A percentile compares a stretch with the other conserved stretches of the same genome.
Conservation (phyloP, 257 asterid species). For the Lycium barbarum region DNA sequence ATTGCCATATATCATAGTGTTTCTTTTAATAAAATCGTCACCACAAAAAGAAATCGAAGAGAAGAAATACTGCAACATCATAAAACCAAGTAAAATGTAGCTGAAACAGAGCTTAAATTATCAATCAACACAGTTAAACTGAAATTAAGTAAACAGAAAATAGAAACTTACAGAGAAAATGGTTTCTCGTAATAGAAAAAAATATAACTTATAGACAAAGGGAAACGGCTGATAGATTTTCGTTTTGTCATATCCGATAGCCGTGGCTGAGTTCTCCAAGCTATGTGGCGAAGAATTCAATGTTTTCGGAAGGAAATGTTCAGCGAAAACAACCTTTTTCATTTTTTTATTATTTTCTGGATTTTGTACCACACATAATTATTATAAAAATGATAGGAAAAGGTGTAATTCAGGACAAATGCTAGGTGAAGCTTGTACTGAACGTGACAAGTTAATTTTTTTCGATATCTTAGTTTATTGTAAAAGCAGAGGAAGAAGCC, state of each 20-base stretch:
- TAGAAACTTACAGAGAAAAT: not conserved
- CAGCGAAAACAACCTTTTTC: not conserved
- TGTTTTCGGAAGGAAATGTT: not conserved
- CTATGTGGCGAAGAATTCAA: not conserved
- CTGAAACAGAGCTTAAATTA: not conserved
- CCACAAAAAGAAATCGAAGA: not conserved
- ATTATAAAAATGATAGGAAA: not conserved
- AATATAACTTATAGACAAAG: not conserved
- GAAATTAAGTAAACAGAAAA: not conserved
- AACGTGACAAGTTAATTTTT: too few relatives aligned
- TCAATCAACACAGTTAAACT: too few relatives aligned
- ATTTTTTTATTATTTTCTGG: not conserved
- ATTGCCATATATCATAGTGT: too few relatives aligned
- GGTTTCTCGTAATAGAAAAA: too few relatives aligned
- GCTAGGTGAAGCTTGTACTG: too few relatives aligned
- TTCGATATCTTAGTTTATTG: too few relatives aligned
- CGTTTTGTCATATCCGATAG: not conserved
- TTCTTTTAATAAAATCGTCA: too few relatives aligned
- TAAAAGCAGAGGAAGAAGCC: too few relatives aligned
- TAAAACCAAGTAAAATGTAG: not conserved
- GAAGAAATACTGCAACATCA: not conserved
- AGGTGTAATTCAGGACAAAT: too few relatives aligned
- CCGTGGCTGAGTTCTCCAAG: not conserved
- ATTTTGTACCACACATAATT: not conserved
- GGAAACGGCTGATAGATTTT: not conserved